These are phyloP conservation scores for Parmelia sp. DNA, from an alignment of 495 filamentous ascomycete species.

Conservation along the genomic window DNA sequence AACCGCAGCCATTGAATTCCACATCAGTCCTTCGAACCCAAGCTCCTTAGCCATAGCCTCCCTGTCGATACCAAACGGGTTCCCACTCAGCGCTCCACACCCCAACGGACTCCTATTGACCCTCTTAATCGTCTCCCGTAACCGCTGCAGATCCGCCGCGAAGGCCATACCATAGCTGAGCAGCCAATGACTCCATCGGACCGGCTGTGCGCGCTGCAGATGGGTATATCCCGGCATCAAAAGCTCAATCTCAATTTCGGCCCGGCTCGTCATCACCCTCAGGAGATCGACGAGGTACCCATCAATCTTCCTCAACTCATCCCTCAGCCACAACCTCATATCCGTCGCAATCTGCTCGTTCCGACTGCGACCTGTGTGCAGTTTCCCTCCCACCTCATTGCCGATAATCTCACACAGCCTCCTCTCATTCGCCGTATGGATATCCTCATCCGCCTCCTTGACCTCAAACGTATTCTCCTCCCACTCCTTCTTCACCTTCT, in stretches of 20 bases:
- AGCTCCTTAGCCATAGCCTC: constrained; percentile 81
- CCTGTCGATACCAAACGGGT: constrained; percentile 86
- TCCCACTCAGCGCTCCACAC: constrained; percentile 83
- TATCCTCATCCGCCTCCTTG: constrained; percentile 63
- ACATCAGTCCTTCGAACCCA: constrained; percentile 73
- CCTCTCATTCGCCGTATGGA: constrained; percentile 92
- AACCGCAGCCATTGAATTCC: constrained; percentile 80
- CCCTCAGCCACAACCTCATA: constrained; percentile 79
- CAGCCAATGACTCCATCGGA: constrained; percentile 85
- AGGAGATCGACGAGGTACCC: constrained; percentile 62
- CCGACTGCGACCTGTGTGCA: constrained; percentile 82
- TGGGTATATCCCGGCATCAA: constrained; percentile 73
- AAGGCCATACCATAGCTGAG: constrained; percentile 74
- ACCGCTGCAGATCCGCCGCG: constrained; percentile 67
- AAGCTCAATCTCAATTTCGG: constrained; percentile 70
- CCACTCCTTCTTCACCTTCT: constrained; percentile 73
- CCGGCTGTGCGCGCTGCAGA: constrained; percentile 83
- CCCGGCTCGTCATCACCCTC: constrained; percentile 62
- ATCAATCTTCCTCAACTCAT: constrained; percentile 68
- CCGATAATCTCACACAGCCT: constrained; percentile 85
- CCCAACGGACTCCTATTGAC: constrained; percentile 79
- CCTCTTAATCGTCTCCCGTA: constrained; percentile 65
- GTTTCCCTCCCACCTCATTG: constrained; percentile 77
- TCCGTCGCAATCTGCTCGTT: constrained; percentile 95
- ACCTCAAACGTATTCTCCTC: constrained; percentile 49